Evolutionary conservation across 2,329 filamentous ascomycete genomes (phyloP), one percentile per base, ranked within the genome.

Genomic region (Nemania sp.): DNA sequence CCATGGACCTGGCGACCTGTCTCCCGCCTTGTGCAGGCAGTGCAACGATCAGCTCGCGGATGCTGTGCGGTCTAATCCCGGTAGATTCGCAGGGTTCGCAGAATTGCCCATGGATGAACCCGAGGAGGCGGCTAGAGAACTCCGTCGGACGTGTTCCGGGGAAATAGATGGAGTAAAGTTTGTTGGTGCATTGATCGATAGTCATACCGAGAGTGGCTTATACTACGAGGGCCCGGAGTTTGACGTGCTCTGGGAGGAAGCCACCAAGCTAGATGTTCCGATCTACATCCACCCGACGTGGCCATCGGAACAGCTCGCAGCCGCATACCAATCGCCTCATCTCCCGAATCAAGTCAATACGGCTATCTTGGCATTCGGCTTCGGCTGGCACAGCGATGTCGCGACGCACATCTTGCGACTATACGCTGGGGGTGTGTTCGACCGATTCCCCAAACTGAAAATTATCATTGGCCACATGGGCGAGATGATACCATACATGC

Each of bases 401-500:
- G 80, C 73, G 0, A 67, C 78, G 13, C 80, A 80, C 62, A 67
- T 82, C 2, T 69, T 83, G 22, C 70, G 73, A 27, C 70, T 75
- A 8, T 76, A 70, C 61, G 68, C 64, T 0, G 71, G 71, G 1
- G 74, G 75, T 8, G 61, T 79, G 3, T 80, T 83, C 61, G 77
- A 81, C 63, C 73, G 74, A 15, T 78, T 79, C 29, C 81, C 79
- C 0, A 75, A 67, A 10, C 72, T 82, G 29, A 81, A 82, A 70
- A 73, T 82, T 45, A 73, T 82, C 45, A 72, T 81, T 18, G 81
- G 81, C 0, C 81, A 83, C 69, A 77, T 82, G 75, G 80, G 80
- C 22, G 81, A 82, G 74, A 79, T 85, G 80, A 70, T 89, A 0
- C 87, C 88, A 76, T 89, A 15, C 83, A 87, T 86, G 77, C 77